Evolutionary conservation across 768 basidiomycete genomes (phyloP), one percentile per base, ranked within the genome.

Genomic region (Phanerodontia chrysosporium): DNA sequence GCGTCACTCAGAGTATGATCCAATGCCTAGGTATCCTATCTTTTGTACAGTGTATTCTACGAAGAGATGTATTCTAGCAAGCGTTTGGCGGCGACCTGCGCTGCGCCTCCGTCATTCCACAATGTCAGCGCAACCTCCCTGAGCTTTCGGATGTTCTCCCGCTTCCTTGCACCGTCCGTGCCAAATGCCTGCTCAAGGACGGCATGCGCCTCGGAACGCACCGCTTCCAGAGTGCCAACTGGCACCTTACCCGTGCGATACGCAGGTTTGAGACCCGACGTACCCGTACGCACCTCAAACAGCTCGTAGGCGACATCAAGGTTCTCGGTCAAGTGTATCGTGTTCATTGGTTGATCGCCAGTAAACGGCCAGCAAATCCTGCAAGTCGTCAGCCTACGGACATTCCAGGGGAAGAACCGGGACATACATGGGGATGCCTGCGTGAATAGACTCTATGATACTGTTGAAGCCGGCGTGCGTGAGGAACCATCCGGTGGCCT

Each of bases 301-400:
- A 66, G 49, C 46, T 66, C 67, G 54, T 61, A 65, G 5, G 64
- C 67, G 18, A 62, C 55, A 22, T 65, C 35, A 35, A 62, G 58
- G 35, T 52, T 59, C 21, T 64, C 60, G 9, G 63, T 49, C 13
- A 64, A 54, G 27, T 58, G 48, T 25, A 60, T 35, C 24, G 66
- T 60, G 58, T 66, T 67, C 21, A 58, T 22, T 12, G 64, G 62
- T 46, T 70, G 69, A 49, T 70, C 69, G 1, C 58, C 68, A 13
- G 44, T 36, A 59, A 65, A 65, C 2, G 69, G 69, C 69, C 69
- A 69, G 35, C 63, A 64, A 35, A 70, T 70, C 46, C 65, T 66
- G 8, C 18, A 35, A 35, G 39, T 8, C 39, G 10, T 18, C 9
- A 12, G 39, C 18, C 16, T 10, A 22, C 22, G 24, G 35, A 1